phyloP scores from a whole-genome alignment of 495 filamentous ascomycete species.

The Neurospora sp. region DNA sequence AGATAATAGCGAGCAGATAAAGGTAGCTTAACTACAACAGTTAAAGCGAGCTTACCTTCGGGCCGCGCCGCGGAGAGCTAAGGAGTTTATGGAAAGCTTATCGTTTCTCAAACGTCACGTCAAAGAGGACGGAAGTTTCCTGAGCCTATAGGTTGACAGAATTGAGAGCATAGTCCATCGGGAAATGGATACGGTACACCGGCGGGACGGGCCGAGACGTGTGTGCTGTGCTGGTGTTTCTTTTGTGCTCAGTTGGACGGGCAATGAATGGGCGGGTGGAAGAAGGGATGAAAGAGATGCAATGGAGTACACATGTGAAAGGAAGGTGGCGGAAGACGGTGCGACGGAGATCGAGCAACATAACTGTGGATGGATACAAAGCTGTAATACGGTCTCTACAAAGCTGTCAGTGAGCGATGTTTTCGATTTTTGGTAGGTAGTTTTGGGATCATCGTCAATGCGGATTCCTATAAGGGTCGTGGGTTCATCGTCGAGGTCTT shows the following conservation, averaged over 20 bases:
- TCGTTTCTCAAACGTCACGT: background rate
- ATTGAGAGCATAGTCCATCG: background rate
- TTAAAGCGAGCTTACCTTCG: background rate
- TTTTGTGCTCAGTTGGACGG: background rate
- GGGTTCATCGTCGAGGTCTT: background rate
- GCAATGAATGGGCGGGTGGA: background rate
- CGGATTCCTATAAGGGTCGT: background rate
- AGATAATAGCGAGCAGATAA: background rate
- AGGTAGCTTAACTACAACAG: background rate
- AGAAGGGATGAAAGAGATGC: background rate
- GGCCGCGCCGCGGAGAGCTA: background rate
- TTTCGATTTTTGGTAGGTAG: background rate
- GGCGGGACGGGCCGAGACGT: background rate
- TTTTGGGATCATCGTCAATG: background rate
- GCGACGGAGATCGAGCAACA: background rate
- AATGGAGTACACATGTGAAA: background rate
- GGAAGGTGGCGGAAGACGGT: background rate
- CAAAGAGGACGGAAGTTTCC: background rate
- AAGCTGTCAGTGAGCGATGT: background rate
- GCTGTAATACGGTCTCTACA: background rate
- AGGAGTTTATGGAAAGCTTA: background rate
- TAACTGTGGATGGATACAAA: background rate
- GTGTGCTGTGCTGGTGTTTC: background rate
- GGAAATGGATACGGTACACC: background rate
- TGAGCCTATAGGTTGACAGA: background rate